Evolutionary conservation across 148 eudicot species (phyloP).

Genomic region (Rhododendron molle): DNA sequence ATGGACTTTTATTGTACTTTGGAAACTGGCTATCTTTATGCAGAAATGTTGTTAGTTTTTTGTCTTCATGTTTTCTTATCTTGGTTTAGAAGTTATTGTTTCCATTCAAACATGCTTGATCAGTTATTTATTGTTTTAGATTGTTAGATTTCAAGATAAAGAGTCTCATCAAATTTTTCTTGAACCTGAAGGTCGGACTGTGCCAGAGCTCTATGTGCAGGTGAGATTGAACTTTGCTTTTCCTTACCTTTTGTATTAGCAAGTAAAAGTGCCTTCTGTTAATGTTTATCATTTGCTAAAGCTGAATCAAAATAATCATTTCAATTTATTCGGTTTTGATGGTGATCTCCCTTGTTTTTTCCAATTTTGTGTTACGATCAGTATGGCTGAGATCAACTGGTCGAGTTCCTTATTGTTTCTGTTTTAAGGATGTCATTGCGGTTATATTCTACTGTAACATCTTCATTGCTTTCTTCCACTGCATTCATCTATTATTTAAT

Average conservation of each 20-base stretch:
- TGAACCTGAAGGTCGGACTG: constrained; percentile 95
- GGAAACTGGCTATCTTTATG: neutral
- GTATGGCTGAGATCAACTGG: neutral
- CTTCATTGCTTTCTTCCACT: neutral
- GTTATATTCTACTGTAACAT: neutral
- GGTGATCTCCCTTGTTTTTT: neutral
- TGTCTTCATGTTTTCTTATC: neutral
- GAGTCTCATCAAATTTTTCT: constrained; percentile 99
- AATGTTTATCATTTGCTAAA: neutral
- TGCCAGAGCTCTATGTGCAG: constrained; percentile 99
- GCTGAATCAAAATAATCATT: neutral
- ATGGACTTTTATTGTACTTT: neutral
- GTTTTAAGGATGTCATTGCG: neutral
- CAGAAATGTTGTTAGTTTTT: neutral
- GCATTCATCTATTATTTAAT: neutral
- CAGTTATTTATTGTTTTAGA: constrained; percentile 37
- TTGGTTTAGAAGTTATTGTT: neutral
- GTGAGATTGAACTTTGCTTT: constrained; percentile 30
- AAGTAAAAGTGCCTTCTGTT: neutral
- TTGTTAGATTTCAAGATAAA: constrained; percentile 94
- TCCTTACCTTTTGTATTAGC: neutral
- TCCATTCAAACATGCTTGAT: neutral
- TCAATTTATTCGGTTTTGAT: neutral
- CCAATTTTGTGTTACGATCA: neutral
- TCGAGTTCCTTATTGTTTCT: neutral